Conservation (phyloP, 345 rosid genomes). For the Eucalyptus cloeziana region DNA sequence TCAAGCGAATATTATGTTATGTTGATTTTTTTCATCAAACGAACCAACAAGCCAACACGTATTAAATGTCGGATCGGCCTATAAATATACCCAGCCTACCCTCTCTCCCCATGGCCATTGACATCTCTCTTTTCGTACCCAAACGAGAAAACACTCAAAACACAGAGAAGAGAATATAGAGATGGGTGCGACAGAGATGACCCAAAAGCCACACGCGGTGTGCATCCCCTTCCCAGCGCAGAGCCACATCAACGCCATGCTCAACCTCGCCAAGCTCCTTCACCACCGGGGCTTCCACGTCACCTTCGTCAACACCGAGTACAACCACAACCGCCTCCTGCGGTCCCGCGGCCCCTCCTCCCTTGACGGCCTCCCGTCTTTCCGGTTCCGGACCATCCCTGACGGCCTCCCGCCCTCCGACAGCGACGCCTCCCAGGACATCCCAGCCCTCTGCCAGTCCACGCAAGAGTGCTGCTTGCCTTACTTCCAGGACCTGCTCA, state of each 20-base stretch:
- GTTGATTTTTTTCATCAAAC: no score
- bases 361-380: constrained; percentile 22
- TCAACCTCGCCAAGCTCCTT: constrained; percentile 35
- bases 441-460: constrained; percentile 19
- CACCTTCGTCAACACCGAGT: constrained; percentile 44
- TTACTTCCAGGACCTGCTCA: no score
- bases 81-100: background rate
- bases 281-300: constrained; percentile 28
- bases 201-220: constrained; percentile 25
- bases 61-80: no score
- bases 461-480: background rate
- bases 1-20: no score
- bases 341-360: constrained; percentile 15
- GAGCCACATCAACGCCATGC: constrained; percentile 46
- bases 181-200: background rate
- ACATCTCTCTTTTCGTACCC: background rate
- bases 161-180: background rate
- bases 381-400: constrained; percentile 8
- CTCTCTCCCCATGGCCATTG: background rate
- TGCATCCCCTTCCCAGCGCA: constrained; percentile 13
- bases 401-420: constrained; percentile 20
- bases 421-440: constrained; percentile 25
- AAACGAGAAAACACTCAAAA: background rate
- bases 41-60: no score
- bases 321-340: constrained; percentile 28